These are phyloP conservation scores for Penicillium pulvis DNA, from an alignment of 495 filamentous ascomycete species.

Conservation along the genomic window DNA sequence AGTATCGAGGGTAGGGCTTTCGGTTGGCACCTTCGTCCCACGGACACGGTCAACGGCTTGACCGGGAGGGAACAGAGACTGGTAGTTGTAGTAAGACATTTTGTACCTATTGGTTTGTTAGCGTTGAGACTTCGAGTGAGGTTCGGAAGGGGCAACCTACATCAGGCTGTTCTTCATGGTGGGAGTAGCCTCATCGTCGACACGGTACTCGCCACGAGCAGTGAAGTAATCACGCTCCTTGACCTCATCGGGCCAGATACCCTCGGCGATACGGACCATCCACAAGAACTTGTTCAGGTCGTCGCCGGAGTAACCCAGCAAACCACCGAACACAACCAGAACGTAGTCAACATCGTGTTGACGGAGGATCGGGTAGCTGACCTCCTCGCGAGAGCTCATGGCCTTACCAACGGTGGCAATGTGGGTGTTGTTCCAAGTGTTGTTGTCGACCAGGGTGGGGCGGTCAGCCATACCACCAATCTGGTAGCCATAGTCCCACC, in stretches of 20 bases:
- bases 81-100: constrained; percentile 99
- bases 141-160: constrained; percentile 54
- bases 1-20: constrained; percentile 82
- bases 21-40: constrained; percentile 74
- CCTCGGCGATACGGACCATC: constrained; percentile 99
- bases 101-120: constrained; percentile 78
- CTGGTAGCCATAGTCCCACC: constrained; percentile 99
- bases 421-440: constrained; percentile 99
- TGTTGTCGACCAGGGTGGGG: constrained; percentile 97
- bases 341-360: constrained; percentile 99
- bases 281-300: constrained; percentile 99
- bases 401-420: constrained; percentile 99
- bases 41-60: constrained; percentile 93
- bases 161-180: constrained; percentile 99
- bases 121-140: constrained; percentile 3
- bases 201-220: constrained; percentile 88
- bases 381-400: constrained; percentile 96
- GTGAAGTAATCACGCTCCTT: constrained; percentile 98
- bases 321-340: constrained; percentile 92
- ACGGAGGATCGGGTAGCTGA: constrained; percentile 96
- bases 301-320: constrained; percentile 98
- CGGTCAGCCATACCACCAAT: constrained; percentile 99
- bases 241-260: constrained; percentile 98
- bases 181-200: constrained; percentile 92
- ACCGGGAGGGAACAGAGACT: constrained; percentile 86